Conservation (phyloP, 2,329 filamentous ascomycete species). For the Colletotrichum melonis region DNA sequence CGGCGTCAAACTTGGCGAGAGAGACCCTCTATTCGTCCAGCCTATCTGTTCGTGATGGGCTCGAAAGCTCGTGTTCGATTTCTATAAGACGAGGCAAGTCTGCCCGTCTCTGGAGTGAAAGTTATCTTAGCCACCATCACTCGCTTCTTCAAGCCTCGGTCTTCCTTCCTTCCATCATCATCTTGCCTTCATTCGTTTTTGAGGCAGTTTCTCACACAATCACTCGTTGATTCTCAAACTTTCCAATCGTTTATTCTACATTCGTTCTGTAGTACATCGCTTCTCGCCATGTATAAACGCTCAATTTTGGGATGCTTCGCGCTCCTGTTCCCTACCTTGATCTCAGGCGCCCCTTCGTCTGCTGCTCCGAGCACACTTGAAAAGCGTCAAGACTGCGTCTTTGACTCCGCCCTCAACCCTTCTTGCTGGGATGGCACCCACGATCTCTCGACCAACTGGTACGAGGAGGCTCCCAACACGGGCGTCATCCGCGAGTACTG, state of each 20-base stretch:
- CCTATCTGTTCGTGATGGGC: background rate
- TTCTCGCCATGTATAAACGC: slow-evolving; percentile 28
- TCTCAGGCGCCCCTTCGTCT: slow-evolving; percentile 21
- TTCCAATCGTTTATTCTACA: slow-evolving; percentile 7
- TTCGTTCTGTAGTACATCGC: slow-evolving; percentile 14
- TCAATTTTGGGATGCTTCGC: slow-evolving; percentile 31
- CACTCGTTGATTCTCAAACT: slow-evolving; percentile 4
- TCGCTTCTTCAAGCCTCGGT: slow-evolving; percentile 20
- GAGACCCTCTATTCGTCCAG: background rate
- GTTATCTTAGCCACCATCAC: slow-evolving; percentile 10
- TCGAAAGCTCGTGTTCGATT: slow-evolving; percentile 2
- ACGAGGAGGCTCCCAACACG: slow-evolving; percentile 52
- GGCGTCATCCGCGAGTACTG: slow-evolving; percentile 62
- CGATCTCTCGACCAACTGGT: slow-evolving; percentile 34
- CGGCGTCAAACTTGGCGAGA: background rate
- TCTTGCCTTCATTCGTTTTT: slow-evolving; percentile 22
- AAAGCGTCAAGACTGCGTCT: slow-evolving; percentile 32
- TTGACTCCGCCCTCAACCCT: slow-evolving; percentile 32
- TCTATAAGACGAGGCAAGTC: slow-evolving; percentile 22
- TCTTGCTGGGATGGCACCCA: slow-evolving; percentile 33
- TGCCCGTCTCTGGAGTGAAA: background rate
- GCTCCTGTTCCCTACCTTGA: slow-evolving; percentile 27
- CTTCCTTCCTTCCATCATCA: slow-evolving; percentile 16
- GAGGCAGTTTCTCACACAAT: background rate
- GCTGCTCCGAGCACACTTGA: background rate